Evolutionary conservation across 1,284 basidiomycete species (phyloP).

Genomic region (Microbotryomycetes sp.): DNA sequence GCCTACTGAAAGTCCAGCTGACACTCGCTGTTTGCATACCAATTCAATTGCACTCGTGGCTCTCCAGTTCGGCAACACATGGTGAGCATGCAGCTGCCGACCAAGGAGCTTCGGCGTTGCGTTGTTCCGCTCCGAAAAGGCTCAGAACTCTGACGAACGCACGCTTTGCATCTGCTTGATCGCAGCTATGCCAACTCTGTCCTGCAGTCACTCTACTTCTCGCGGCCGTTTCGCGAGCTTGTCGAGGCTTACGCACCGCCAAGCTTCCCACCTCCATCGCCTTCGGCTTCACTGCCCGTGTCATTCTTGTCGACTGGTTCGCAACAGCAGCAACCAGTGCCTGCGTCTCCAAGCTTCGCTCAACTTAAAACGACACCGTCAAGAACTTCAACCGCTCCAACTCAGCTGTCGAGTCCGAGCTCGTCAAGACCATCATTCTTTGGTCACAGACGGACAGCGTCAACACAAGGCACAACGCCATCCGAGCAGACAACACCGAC

Average conservation of each 20-base stretch:
- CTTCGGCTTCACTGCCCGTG: conserved; percentile 7
- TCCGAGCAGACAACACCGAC: conserved; percentile 1
- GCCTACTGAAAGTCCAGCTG: too few relatives aligned
- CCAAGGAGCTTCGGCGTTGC: not conserved
- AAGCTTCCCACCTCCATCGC: conserved; percentile 16
- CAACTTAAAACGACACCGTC: conserved; percentile 3
- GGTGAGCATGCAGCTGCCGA: conserved; percentile 51
- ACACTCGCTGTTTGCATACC: too few relatives aligned
- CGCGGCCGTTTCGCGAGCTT: conserved; percentile 70
- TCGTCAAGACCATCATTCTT: not conserved
- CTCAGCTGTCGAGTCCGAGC: not conserved
- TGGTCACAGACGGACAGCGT: not conserved
- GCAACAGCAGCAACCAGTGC: not conserved
- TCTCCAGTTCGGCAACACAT: conserved; percentile 72
- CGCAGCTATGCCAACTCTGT: conserved; percentile 94
- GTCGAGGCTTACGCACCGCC: conserved; percentile 53
- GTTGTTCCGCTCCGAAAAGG: not conserved
- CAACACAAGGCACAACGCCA: conserved; percentile 1
- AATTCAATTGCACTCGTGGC: not conserved
- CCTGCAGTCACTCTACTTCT: conserved; percentile 88
- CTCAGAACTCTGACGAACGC: not conserved
- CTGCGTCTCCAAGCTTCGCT: not conserved
- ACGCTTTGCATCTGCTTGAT: not conserved
- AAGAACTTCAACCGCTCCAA: conserved; percentile 1
- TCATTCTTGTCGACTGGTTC: conserved; percentile 4